phyloP scores from a whole-genome alignment of 2,329 filamentous ascomycete species.

The Chaetomiaceae sp. region DNA sequence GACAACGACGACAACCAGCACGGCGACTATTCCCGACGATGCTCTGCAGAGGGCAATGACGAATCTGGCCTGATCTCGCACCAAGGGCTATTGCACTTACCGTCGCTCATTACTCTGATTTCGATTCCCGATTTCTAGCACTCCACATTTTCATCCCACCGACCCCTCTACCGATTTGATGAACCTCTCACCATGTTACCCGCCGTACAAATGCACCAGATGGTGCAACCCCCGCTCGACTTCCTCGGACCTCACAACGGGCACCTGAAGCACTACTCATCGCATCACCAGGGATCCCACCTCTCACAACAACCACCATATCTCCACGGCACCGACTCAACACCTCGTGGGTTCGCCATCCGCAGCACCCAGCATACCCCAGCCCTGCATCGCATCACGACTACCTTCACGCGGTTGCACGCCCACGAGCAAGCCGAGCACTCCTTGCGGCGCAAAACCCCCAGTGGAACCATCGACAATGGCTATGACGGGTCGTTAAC shows the following conservation, averaged over 20 bases:
- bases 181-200: constrained; percentile 41
- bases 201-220: constrained; percentile 48
- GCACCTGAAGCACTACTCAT: constrained; percentile 29
- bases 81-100: neutral
- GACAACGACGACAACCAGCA: neutral
- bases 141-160: neutral
- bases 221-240: constrained; percentile 42
- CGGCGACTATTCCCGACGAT: constrained; percentile 2
- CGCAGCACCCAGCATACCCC: constrained; percentile 34
- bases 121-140: neutral
- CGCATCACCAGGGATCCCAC: constrained; percentile 25
- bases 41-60: constrained; percentile 14
- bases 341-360: constrained; percentile 35
- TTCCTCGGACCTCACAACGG: constrained; percentile 37
- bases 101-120: constrained; percentile 17
- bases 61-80: constrained; percentile 8
- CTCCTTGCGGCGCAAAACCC: constrained; percentile 84
- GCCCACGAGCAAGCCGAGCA: constrained; percentile 53
- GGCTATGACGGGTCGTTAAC: constrained; percentile 83
- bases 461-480: constrained; percentile 85
- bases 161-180: constrained; percentile 10
- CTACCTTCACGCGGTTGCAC: constrained; percentile 27
- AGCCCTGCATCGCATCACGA: constrained; percentile 30
- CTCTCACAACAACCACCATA: constrained; percentile 14
- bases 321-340: constrained; percentile 22